Evolutionary conservation across 2,329 filamentous ascomycete genomes (phyloP), one percentile per base, ranked within the genome.

Genomic region (Passalora sequoiae): DNA sequence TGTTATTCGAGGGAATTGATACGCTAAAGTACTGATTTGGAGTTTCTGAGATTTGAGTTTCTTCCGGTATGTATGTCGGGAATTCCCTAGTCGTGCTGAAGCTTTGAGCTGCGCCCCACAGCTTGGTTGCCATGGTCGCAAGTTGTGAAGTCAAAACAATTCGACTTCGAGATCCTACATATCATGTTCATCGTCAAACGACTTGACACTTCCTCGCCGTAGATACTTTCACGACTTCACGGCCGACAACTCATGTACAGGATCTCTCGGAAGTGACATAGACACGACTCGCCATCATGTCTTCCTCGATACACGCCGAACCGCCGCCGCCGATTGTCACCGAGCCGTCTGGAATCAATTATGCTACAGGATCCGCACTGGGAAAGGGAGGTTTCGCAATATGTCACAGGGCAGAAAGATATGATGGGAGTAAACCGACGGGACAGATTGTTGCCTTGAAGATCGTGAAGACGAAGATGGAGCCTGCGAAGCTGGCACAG

Each of bases 341-440:
- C 42, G 84, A 88, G 63, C 81, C 83, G 43, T 73, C 82, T 68
- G 84, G 84, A 41, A 78, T 83, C 42, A 74, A 81, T 37, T 91
- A 89, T 69, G 78, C 83, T 56, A 80, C 86, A 22, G 84, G 84
- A 44, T 80, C 80, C 57, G 73, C 86, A 60, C 72, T 91, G 45
- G 86, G 86, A 19, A 89, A 87, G 66, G 86, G 86, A 35, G 86
- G 86, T 7, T 91, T 91, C 60, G 86, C 86, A 53, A 84, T 89
- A 49, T 89, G 85, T 68, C 85, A 89, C 60, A 78, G 81, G 55
- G 85, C 82, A 36, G 78, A 83, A 55, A 68, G 84, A 42, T 71
- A 79, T 40, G 78, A 72, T 32, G 66, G 68, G 38, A 66, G 66
- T 43, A 67, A 66, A 49, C 67, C 81, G 8, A 78, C 78, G 4